Evolutionary conservation across 768 basidiomycete genomes (phyloP).

Genomic region (Russula earlei): DNA sequence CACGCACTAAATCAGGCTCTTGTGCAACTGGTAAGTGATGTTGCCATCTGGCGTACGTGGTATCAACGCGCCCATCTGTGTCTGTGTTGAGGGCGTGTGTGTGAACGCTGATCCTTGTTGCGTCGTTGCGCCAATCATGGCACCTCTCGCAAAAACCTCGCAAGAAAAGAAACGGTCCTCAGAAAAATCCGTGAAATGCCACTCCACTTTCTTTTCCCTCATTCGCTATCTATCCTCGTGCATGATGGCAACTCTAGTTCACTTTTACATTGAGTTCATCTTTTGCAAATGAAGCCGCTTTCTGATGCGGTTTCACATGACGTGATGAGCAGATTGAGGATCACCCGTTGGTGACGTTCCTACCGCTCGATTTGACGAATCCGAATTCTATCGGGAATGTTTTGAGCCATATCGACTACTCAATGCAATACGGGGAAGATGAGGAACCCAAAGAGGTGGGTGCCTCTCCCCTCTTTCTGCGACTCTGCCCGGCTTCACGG

Average conservation of each 20-base stretch:
- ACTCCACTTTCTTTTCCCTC: background rate
- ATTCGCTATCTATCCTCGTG: constrained; percentile 5
- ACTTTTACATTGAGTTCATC: background rate
- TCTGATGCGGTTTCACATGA: constrained; percentile 12
- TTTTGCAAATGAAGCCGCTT: background rate
- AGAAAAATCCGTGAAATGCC: background rate
- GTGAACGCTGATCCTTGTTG: constrained; percentile 9
- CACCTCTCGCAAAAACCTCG: constrained; percentile 7
- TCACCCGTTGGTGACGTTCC: constrained; percentile 93
- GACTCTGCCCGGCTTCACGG: background rate
- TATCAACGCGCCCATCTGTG: background rate
- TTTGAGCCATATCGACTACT: constrained; percentile 93
- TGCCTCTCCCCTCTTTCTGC: constrained; percentile 5
- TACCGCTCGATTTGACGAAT: constrained; percentile 85
- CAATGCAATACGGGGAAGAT: constrained; percentile 98
- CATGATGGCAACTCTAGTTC: constrained; percentile 3
- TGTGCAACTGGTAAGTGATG: constrained; percentile 70
- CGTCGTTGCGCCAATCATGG: constrained; percentile 8
- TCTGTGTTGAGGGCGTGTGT: constrained; percentile 1
- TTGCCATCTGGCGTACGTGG: background rate
- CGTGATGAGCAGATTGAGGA: constrained; percentile 77
- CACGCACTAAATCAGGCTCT: constrained; percentile 92
- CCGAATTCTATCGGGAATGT: constrained; percentile 86
- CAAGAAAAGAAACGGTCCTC: background rate
- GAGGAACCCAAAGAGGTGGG: constrained; percentile 92